These are phyloP conservation scores for Xylariomycetidae sp. DNA, from an alignment of 2,329 filamentous ascomycete species.

Conservation along the genomic window DNA sequence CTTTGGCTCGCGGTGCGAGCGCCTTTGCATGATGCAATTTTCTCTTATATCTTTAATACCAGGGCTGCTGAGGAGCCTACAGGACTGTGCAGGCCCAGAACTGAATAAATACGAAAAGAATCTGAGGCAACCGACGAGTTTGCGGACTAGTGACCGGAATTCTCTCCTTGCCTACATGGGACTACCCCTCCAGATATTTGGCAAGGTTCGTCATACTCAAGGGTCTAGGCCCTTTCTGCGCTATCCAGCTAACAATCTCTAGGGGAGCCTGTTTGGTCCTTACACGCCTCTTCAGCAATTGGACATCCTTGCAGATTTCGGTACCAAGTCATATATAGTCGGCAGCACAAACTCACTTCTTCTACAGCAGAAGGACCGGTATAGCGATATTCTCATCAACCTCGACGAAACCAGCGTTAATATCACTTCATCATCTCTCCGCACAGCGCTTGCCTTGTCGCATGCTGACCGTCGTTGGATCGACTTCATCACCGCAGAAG, in stretches of 20 bases:
- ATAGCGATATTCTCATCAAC: slow-evolving; percentile 95
- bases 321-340: slow-evolving; percentile 95
- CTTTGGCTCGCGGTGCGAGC: slow-evolving; percentile 93
- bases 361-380: slow-evolving; percentile 89
- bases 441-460: slow-evolving; percentile 71
- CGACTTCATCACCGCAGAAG: slow-evolving; percentile 86
- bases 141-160: slow-evolving; percentile 85
- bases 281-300: slow-evolving; percentile 96
- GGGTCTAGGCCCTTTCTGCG: neutral
- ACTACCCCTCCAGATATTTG: slow-evolving; percentile 88
- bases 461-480: slow-evolving; percentile 92
- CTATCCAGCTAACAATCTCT: slow-evolving; percentile 7
- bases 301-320: slow-evolving; percentile 86
- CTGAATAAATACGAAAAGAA: slow-evolving; percentile 77
- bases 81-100: slow-evolving; percentile 93
- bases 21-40: slow-evolving; percentile 97
- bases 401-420: slow-evolving; percentile 85
- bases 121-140: slow-evolving; percentile 71
- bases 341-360: slow-evolving; percentile 94
- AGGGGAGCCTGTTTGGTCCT: slow-evolving; percentile 91
- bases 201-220: slow-evolving; percentile 56
- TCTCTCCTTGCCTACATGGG: slow-evolving; percentile 94
- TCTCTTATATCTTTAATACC: slow-evolving; percentile 93
- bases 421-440: slow-evolving; percentile 75
- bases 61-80: slow-evolving; percentile 82